Evolutionary conservation across 345 rosid genomes (phyloP), one percentile per base, ranked within the genome.

Genomic region (Psidium guajava): DNA sequence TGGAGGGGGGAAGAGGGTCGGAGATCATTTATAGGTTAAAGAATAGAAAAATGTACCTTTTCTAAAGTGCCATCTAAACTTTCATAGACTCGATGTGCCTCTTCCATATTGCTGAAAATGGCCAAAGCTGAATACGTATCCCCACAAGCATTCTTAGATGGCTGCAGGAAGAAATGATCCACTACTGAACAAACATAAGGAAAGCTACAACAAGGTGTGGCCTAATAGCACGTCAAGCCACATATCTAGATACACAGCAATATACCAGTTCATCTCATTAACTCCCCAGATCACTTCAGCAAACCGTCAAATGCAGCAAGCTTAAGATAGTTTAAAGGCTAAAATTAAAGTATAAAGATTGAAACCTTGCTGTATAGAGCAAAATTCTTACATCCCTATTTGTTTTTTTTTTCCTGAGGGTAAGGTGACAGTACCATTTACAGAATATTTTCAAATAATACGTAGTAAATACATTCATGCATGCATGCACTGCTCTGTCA

Each of bases 31-130:
- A 36, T 36, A 54, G 61, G 10, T 20, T 20, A 74, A 84, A 84
- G n/a, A 27, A 44, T 4, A 27, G 44, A 55, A 56, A 64, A 54
- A 80, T 16, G 12, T 89, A 95, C 98, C 98, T 90, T 92, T 25
- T 86, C 90, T 85, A 87, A 52, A 83, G 61, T 80, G 81, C 93
- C 98, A 57, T 88, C 82, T 25, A 91, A 64, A 81, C 88, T 92
- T 57, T 92, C 91, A 91, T 93, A 97, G 80, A 94, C 96, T 85
- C 83, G 87, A n/a, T 87, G 44, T 49, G 98, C 99, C 86, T 95
- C 95, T 85, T 90, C 90, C 40, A 89, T 85, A 87, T 88, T 90
- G 54, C 84, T 88, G 86, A 95, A 97, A 83, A 88, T 77, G 61
- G 93, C 91, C 61, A 86, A 51, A 27, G 91, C 96, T 83, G 92